Evolutionary conservation across 2,329 filamentous ascomycete genomes (phyloP).

Genomic region (Ceratocystis ficicola): DNA sequence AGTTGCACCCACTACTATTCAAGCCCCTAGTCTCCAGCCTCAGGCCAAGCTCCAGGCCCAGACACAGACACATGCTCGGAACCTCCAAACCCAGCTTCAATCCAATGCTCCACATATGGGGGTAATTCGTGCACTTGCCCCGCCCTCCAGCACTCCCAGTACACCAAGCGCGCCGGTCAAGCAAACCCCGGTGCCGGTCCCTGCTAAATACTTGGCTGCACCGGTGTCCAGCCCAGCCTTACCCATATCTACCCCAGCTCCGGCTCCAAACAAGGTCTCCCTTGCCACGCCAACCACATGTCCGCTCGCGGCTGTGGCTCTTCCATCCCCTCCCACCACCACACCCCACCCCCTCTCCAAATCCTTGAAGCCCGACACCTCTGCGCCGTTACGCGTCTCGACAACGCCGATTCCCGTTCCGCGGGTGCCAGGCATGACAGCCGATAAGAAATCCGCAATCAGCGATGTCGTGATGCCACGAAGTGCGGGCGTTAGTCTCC

Average conservation of each 20-base stretch:
- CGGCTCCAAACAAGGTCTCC: not conserved
- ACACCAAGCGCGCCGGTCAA: constrained; percentile 25
- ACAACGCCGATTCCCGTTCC: constrained; percentile 30
- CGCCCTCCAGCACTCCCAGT: not conserved
- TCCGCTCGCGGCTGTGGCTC: not conserved
- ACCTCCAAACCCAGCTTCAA: not conserved
- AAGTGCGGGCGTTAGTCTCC: not conserved
- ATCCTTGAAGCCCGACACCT: not conserved
- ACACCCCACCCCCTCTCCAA: not conserved
- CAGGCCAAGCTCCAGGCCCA: not conserved
- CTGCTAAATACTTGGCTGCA: constrained; percentile 30
- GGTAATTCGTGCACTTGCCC: not conserved
- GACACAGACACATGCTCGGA: no score
- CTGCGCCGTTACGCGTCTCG: not conserved
- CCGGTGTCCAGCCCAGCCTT: not conserved
- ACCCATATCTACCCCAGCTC: constrained; percentile 15
- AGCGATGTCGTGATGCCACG: not conserved
- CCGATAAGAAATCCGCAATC: not conserved
- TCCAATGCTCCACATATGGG: not conserved
- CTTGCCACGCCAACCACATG: no score
- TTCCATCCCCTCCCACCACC: not conserved
- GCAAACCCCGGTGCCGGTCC: constrained; percentile 36
- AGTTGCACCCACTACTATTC: not conserved
- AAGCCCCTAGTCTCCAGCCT: not conserved
- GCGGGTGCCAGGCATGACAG: constrained; percentile 4